These are phyloP conservation scores for Pestalotiopsis sp. DNA, from an alignment of 2,329 filamentous ascomycete species.

Conservation along the genomic window DNA sequence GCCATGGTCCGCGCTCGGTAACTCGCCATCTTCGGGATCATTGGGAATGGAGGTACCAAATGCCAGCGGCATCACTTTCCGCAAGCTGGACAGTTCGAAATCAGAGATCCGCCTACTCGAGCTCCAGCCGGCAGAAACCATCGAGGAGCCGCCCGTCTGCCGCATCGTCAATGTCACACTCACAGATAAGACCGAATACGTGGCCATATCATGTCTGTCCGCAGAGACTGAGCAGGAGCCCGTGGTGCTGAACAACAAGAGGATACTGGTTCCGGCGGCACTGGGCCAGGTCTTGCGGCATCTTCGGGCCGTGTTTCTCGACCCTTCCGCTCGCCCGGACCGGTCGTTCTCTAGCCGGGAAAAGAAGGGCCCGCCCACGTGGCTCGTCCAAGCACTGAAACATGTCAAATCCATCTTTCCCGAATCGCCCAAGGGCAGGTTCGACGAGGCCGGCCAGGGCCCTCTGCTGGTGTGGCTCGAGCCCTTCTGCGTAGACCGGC, in stretches of 20 bases:
- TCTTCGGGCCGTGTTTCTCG: conserved; percentile 8
- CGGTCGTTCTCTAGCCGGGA: not conserved
- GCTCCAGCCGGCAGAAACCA: conserved; percentile 5
- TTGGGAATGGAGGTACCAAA: conserved; percentile 2
- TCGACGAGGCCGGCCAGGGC: not conserved
- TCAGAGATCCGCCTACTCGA: conserved; percentile 10
- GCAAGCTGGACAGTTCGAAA: conserved; percentile 4
- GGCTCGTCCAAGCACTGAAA: conserved; percentile 6
- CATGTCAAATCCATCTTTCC: conserved; percentile 7
- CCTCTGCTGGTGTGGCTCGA: conserved; percentile 6
- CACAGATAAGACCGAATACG: conserved; percentile 9
- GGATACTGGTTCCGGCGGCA: not conserved
- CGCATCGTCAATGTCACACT: conserved; percentile 9
- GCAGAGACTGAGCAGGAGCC: not conserved
- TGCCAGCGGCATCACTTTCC: not conserved
- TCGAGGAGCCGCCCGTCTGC: conserved; percentile 3
- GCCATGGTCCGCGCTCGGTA: not conserved
- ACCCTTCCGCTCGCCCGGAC: not conserved
- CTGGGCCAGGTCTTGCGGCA: conserved; percentile 7
- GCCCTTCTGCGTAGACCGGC: conserved; percentile 4
- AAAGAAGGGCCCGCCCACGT: conserved; percentile 4
- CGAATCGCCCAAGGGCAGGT: not conserved
- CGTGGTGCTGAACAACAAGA: conserved; percentile 1
- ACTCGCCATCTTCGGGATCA: not conserved
- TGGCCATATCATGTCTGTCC: conserved; percentile 5